Conservation (phyloP, 1,284 basidiomycete genomes). For the Microstroma glucosiphilum region DNA sequence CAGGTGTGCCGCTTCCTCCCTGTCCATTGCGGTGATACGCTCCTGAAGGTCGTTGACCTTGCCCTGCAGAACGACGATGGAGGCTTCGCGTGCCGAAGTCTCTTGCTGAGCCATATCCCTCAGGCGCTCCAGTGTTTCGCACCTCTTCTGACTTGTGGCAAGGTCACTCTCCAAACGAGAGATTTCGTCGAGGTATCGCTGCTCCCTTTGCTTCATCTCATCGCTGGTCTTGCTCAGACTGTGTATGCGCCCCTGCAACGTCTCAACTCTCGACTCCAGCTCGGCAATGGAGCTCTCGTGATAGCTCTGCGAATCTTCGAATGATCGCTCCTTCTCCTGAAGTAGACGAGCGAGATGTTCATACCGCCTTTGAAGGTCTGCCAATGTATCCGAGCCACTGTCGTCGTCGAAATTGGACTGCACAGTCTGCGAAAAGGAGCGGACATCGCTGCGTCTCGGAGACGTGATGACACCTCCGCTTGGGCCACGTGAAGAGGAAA, state of each 20-base stretch:
- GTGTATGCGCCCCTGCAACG: neutral
- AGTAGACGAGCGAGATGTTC: neutral
- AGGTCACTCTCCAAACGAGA: conserved; percentile 2
- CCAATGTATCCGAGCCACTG: too few species aligned
- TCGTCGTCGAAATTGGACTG: too few species aligned
- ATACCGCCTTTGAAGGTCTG: neutral
- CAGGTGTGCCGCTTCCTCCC: neutral
- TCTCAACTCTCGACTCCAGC: neutral
- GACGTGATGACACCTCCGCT: neutral
- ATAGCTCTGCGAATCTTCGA: neutral
- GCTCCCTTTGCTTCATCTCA: neutral
- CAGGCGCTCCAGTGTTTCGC: neutral
- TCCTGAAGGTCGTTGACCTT: conserved; percentile 6
- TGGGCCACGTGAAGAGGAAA: too few species aligned
- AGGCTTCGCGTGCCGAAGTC: neutral
- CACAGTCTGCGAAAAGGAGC: neutral
- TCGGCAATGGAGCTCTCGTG: conserved; percentile 1
- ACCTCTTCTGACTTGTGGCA: neutral
- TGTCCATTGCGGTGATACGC: neutral
- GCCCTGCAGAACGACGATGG: neutral
- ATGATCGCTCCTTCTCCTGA: neutral
- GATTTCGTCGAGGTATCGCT: conserved; percentile 6
- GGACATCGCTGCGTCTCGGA: neutral
- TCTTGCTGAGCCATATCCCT: neutral
- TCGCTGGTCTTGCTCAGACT: neutral